These are phyloP conservation scores for Cicer cuneatum DNA, from an alignment of 306 rosid genomes.

Conservation along the genomic window DNA sequence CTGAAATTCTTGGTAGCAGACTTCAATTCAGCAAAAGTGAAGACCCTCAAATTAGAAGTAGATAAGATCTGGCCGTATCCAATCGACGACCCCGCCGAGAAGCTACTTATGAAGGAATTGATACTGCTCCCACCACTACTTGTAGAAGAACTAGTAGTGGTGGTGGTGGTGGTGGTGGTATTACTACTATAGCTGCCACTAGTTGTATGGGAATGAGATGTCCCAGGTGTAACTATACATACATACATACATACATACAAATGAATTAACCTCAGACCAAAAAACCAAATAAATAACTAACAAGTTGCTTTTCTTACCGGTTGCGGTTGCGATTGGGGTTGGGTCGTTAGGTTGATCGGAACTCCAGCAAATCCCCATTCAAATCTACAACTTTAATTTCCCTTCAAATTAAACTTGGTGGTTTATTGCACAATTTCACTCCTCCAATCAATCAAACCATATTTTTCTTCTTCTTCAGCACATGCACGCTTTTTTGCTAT, in stretches of 20 bases:
- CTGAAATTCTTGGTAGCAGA: slow-evolving; percentile 82
- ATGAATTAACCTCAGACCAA: too few relatives aligned
- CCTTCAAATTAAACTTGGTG: too few relatives aligned
- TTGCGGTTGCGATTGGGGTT: too few relatives aligned
- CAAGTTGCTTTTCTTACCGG: too few relatives aligned
- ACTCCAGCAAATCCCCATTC: too few relatives aligned
- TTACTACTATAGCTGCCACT: slow-evolving; percentile 54
- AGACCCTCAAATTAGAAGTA: slow-evolving; percentile 68
- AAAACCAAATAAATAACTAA: too few relatives aligned
- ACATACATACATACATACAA: not conserved
- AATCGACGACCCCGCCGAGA: slow-evolving; percentile 53
- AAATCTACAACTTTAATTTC: too few relatives aligned
- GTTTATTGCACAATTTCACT: too few relatives aligned
- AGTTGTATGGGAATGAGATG: slow-evolving; percentile 53
- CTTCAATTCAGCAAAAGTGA: slow-evolving; percentile 73
- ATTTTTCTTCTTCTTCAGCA: too few relatives aligned
- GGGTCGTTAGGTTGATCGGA: too few relatives aligned
- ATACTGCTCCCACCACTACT: slow-evolving; percentile 39
- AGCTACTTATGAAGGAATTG: slow-evolving; percentile 59
- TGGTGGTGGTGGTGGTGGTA: slow-evolving; percentile 48
- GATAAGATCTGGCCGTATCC: slow-evolving; percentile 74
- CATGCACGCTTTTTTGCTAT: too few relatives aligned
- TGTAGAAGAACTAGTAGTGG: slow-evolving; percentile 53
- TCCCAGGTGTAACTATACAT: slow-evolving; percentile 44
- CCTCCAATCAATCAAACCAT: too few relatives aligned